phyloP scores from a whole-genome alignment of 257 asterid genomes.

The Linderniella brevidens region DNA sequence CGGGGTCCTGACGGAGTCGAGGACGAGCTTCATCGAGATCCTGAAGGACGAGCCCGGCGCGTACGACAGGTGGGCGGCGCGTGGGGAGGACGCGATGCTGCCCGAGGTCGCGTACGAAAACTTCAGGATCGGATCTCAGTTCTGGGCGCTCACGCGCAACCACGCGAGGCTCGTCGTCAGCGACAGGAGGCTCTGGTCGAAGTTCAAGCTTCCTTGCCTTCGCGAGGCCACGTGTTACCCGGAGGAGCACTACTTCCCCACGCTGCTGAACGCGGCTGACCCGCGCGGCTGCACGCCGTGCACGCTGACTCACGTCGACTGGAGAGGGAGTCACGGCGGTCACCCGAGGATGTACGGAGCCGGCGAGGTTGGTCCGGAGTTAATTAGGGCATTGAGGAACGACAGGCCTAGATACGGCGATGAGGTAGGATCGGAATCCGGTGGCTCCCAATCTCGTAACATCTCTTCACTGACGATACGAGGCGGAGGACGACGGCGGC shows the following conservation, averaged over 20 bases:
- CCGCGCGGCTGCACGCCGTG: conserved; percentile 46
- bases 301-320: conserved; percentile 66
- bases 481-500: conserved; percentile 7
- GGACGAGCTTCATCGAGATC: conserved; percentile 46
- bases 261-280: conserved; percentile 57
- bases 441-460: not conserved
- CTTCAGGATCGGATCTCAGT: conserved; percentile 81
- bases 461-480: conserved; percentile 1
- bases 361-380: conserved; percentile 30
- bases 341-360: conserved; percentile 45
- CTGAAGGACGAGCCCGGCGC: conserved; percentile 48
- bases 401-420: conserved; percentile 40
- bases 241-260: conserved; percentile 76
- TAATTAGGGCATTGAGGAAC: conserved; percentile 19
- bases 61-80: conserved; percentile 63
- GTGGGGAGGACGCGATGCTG: conserved; percentile 48
- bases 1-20: conserved; percentile 14
- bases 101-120: conserved; percentile 47
- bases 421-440: conserved; percentile 15
- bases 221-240: conserved; percentile 50
- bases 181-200: conserved; percentile 48
- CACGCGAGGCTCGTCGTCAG: conserved; percentile 44
- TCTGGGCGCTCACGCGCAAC: conserved; percentile 37
- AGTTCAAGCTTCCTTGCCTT: conserved; percentile 48
- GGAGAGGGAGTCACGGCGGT: conserved; percentile 36